These are phyloP conservation scores for Nymphaea colorata DNA, from an alignment of 164 flowering plant genomes.

Conservation along the genomic window DNA sequence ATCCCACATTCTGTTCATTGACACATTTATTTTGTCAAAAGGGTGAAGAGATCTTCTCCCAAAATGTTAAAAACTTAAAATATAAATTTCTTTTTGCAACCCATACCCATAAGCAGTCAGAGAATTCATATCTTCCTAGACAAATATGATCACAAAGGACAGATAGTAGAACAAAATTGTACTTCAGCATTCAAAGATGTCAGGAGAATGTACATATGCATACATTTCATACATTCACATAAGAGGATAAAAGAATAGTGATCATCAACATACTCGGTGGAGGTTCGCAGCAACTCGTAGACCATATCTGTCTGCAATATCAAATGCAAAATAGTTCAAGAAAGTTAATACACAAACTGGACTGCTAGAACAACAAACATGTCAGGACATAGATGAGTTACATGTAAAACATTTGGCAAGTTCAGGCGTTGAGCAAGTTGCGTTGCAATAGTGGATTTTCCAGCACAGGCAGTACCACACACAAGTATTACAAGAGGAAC, in stretches of 20 bases:
- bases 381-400: slow-evolving; percentile 8
- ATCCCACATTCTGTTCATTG: no score
- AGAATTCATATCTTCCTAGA: no score
- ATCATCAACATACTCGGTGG: slow-evolving; percentile 73
- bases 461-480: slow-evolving; percentile 97
- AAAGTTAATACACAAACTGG: neutral
- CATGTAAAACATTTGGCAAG: slow-evolving; percentile 98
- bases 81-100: no score
- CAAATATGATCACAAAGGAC: no score
- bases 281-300: slow-evolving; percentile 86
- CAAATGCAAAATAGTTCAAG: slow-evolving; percentile 3
- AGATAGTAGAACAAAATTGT: no score
- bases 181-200: no score
- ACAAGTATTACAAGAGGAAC: slow-evolving; percentile 96
- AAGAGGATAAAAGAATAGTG: neutral
- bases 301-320: slow-evolving; percentile 92
- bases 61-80: no score
- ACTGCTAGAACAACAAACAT: neutral
- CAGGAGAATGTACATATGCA: neutral
- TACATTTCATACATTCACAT: no score
- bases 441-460: slow-evolving; percentile 97
- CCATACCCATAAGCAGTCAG: no score
- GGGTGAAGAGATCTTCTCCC: no score
- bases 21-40: no score
- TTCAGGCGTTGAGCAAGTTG: slow-evolving; percentile 96